A percentile compares a stretch with the other conserved stretches of the same genome.
These are phyloP conservation scores for Viola pubescens DNA, from an alignment of 441 rosid species.

Conservation along the genomic window DNA sequence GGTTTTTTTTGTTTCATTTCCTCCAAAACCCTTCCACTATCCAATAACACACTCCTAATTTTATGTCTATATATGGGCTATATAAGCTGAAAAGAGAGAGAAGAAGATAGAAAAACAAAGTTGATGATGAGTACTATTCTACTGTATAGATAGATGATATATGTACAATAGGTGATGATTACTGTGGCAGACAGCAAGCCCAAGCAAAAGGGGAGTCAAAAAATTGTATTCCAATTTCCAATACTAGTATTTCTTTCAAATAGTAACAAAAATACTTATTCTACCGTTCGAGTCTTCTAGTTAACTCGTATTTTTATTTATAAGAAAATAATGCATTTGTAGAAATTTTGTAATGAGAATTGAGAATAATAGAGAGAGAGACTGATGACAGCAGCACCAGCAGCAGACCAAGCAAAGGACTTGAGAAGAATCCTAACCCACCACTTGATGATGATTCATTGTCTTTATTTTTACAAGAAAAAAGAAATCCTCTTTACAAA, in stretches of 20 bases:
- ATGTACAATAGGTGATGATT: conserved; percentile 49
- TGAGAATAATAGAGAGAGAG: conserved; percentile 1
- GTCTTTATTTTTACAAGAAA: no score
- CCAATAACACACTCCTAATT: conserved; percentile 27
- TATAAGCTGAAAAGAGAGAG: conserved; percentile 18
- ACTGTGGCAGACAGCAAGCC: conserved; percentile 37
- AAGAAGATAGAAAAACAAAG: conserved; percentile 17
- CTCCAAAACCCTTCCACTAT: conserved; percentile 29
- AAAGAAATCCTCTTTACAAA: neutral
- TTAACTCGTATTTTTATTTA: no score
- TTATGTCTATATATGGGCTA: conserved; percentile 25
- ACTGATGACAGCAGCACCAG: conserved; percentile 10
- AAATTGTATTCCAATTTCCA: conserved; percentile 1
- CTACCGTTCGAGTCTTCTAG: no score
- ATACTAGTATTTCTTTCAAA: neutral
- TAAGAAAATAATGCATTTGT: neutral
- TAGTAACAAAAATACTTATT: no score
- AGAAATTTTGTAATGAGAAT: conserved; percentile 20
- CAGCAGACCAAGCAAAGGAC: conserved; percentile 16
- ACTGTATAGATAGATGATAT: conserved; percentile 16
- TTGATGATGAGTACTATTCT: conserved; percentile 20
- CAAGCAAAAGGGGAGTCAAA: conserved; percentile 15
- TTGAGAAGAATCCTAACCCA: conserved; percentile 15
- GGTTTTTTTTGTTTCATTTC: conserved; percentile 5
- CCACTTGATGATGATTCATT: conserved; percentile 17